Evolutionary conservation across 768 basidiomycete species (phyloP).

Genomic region (Boletellus emodensis): DNA sequence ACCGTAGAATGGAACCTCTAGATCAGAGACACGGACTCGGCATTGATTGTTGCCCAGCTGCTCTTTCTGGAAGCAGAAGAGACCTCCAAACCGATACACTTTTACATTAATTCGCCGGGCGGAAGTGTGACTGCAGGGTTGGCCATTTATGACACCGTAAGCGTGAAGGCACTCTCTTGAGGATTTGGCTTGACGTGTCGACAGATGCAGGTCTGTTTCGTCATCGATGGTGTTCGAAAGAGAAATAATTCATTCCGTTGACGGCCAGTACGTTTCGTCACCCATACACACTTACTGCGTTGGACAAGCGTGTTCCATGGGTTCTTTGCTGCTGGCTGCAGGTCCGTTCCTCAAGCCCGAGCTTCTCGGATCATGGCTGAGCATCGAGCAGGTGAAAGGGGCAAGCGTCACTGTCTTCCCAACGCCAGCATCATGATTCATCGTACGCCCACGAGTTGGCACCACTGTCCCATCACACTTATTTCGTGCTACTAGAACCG

Average conservation of each 20-base stretch:
- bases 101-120: conserved; percentile 97
- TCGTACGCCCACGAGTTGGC: conserved; percentile 48
- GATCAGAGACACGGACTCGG: conserved; percentile 89
- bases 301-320: conserved; percentile 96
- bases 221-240: conserved; percentile 1
- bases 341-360: conserved; percentile 35
- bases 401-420: conserved; percentile 88
- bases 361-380: conserved; percentile 13
- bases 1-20: conserved; percentile 30
- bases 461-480: conserved; percentile 3
- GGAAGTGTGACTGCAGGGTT: conserved; percentile 94
- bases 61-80: conserved; percentile 97
- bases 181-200: conserved; percentile 16
- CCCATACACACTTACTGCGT: conserved; percentile 97
- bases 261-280: conserved; percentile 76
- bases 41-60: conserved; percentile 85
- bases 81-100: conserved; percentile 86
- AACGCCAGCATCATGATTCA: conserved; percentile 99
- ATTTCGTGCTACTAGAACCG: conserved; percentile 58
- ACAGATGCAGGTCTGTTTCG: conserved; percentile 65
- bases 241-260: conserved; percentile 25
- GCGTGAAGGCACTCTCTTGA: conserved; percentile 20
- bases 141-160: conserved; percentile 95
- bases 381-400: conserved; percentile 59
- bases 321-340: conserved; percentile 85